These are phyloP conservation scores for Diversispora eburnea DNA, from an alignment of 192 early-diverging fungal species.

Conservation along the genomic window DNA sequence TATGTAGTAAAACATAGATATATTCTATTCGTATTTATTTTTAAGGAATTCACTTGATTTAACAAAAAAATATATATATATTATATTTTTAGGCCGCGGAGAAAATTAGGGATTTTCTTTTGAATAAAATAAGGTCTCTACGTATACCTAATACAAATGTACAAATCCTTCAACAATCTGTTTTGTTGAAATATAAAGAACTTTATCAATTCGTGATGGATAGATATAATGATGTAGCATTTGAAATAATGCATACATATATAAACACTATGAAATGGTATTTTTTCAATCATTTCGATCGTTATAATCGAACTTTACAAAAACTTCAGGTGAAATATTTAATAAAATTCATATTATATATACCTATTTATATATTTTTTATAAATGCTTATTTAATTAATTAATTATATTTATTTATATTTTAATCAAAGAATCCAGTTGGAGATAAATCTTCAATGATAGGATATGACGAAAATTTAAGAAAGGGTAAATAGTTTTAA, in stretches of 20 bases:
- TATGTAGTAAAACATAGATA: too few relatives aligned
- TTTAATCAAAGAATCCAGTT: slow-evolving; percentile 47
- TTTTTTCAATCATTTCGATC: slow-evolving; percentile 87
- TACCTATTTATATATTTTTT: neutral
- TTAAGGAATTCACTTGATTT: neutral
- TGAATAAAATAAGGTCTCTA: slow-evolving; percentile 82
- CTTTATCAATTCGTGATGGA: slow-evolving; percentile 90
- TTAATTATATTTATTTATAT: neutral
- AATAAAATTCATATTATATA: too few relatives aligned
- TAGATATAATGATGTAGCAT: slow-evolving; percentile 79
- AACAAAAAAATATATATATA: neutral
- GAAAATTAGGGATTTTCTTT: slow-evolving; percentile 84
- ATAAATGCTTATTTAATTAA: neutral
- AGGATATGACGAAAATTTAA: slow-evolving; percentile 76
- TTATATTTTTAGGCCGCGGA: slow-evolving; percentile 58
- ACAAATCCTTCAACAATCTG: slow-evolving; percentile 86
- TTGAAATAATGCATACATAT: slow-evolving; percentile 85
- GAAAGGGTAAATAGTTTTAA: slow-evolving; percentile 47
- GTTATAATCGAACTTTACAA: slow-evolving; percentile 72
- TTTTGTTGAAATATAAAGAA: slow-evolving; percentile 88
- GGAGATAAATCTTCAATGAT: slow-evolving; percentile 85
- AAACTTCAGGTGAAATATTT: slow-evolving; percentile 66
- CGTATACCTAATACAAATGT: slow-evolving; percentile 90
- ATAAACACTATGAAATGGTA: slow-evolving; percentile 81
- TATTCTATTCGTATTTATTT: neutral